Base-by-base conservation (phyloP, 1,139 yeast genomes). In the Lodderomyces pseudojiufengensis region DNA sequence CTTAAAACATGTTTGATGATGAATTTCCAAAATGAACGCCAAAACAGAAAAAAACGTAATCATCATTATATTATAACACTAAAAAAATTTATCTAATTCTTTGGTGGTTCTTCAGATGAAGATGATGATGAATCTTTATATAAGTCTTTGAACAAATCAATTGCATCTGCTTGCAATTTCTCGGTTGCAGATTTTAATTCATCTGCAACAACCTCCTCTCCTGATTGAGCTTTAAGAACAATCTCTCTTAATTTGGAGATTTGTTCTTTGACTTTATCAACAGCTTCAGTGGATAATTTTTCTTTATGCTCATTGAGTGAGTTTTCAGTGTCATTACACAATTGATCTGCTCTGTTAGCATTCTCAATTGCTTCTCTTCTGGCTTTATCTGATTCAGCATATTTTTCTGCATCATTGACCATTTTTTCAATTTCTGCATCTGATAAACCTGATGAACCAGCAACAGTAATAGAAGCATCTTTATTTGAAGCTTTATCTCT, bases 391-490 rank as follows among this genome's bases (percentile, higher is more conserved):
- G 90, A 83, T 63, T 88, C 95, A 66, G 94, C 94, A 78, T 78
- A 90, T 76, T 87, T 87, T 76, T 92, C 97, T 55, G 97, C 98
- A 60, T 92, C 98, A 71, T 77, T 83, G 51, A 92, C 95, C 97
- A 92, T 92, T 78, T 86, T 84, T 76, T 90, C 97, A 58, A 92
- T 92, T 75, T 92, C 98, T 49, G 92, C 61, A 58, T 92, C 97
- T 51, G 95, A 84, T 57, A 92, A 78, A 70, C 98, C 98, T 40
- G 97, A 90, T 41, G 97, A 86, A 50, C 97, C 97, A 49, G 97
- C 97, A 64, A 92, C 97, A 46, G 97, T 90, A 74, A 92, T 90
- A 49, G 97, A 87, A 56, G 96, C 95, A 64, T 92, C 97, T 81
- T 90, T 88, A 80, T 87, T 87, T 53, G 96, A 84, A 52, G 97